Evolutionary conservation across 169 alveolate genomes (phyloP).

Genomic region (Plasmodium yoelii): DNA sequence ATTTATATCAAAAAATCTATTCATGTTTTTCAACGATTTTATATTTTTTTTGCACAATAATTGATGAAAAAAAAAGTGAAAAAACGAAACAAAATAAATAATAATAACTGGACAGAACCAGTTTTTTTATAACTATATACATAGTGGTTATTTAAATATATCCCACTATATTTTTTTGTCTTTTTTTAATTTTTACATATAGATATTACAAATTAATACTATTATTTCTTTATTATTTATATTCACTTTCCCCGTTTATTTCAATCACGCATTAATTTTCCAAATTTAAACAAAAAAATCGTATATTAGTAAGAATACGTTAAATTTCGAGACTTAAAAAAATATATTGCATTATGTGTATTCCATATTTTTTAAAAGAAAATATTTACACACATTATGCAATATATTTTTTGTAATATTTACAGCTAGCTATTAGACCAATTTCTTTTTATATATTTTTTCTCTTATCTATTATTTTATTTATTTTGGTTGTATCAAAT

Average conservation of each 20-base stretch:
- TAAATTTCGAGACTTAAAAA: neutral
- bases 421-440: slow-evolving; percentile 1
- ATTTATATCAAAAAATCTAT: neutral
- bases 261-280: neutral
- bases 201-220: neutral
- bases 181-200: slow-evolving; percentile 1
- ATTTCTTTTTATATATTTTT: neutral
- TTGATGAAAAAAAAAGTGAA: no score
- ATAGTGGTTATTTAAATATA: no score
- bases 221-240: neutral
- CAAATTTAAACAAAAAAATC: neutral
- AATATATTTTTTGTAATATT: neutral
- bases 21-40: slow-evolving; percentile 6
- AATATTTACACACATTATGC: neutral
- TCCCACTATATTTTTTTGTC: neutral
- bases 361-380: neutral
- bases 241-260: neutral
- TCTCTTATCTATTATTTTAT: neutral
- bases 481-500: neutral
- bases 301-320: neutral
- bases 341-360: neutral
- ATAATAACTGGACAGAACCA: no score
- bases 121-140: no score
- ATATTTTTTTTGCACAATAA: no score
- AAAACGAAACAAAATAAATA: no score